phyloP scores from a whole-genome alignment of 2,329 filamentous ascomycete species.

The Nigrospora sphaerica region DNA sequence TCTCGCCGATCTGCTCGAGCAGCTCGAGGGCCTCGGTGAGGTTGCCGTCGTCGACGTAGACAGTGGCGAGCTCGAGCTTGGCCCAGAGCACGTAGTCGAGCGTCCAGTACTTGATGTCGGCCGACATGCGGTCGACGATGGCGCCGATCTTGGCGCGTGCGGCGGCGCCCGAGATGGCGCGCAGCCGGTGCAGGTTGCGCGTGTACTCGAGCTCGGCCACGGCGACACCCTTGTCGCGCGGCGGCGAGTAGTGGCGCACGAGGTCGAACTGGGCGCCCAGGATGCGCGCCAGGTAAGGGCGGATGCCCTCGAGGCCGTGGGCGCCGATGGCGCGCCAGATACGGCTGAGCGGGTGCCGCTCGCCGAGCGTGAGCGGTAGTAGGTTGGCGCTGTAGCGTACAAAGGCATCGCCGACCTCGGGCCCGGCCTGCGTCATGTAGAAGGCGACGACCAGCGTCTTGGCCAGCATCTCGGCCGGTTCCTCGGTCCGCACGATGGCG shows the following conservation, averaged over 20 bases:
- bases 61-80: slow-evolving; percentile 1
- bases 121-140: slow-evolving; percentile 1
- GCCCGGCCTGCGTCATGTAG: not conserved
- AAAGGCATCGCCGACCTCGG: not conserved
- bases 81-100: slow-evolving; percentile 3
- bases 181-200: not conserved
- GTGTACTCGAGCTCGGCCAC: not conserved
- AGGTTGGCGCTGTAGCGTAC: slow-evolving; percentile 1
- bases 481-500: not conserved
- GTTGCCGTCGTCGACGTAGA: not conserved
- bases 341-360: slow-evolving; percentile 1
- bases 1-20: not conserved
- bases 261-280: not conserved
- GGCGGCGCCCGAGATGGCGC: not conserved
- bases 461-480: not conserved
- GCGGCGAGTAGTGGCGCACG: not conserved
- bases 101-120: slow-evolving; percentile 4
- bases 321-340: slow-evolving; percentile 1
- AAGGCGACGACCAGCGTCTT: slow-evolving; percentile 2
- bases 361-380: not conserved
- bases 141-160: not conserved
- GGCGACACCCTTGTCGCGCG: slow-evolving; percentile 1
- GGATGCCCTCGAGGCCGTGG: not conserved
- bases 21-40: not conserved
- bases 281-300: not conserved